Base-by-base conservation (phyloP, 1,284 basidiomycete species). In the Caloboletus firmus region DNA sequence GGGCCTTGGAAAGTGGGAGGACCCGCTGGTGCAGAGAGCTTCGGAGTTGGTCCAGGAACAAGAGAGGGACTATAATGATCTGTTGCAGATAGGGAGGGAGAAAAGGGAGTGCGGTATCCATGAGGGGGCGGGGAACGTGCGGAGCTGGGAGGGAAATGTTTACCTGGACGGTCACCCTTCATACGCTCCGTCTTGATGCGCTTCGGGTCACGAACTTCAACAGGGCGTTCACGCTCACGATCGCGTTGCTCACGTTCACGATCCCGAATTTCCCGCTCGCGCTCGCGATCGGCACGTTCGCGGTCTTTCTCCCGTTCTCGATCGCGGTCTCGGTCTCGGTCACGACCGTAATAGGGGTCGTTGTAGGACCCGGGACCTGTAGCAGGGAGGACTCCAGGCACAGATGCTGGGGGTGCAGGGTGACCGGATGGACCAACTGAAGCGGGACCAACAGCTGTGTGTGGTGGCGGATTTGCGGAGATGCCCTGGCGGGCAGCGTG, bases 101-200 rank as follows among this genome's bases (percentile, higher is more conserved):
- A 63, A 57, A 62, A 59, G 59, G 59, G 59, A 50, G 51, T 48
- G 56, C 58, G 60, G 60, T 67, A 60, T 58, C 61, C 62, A 64
- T 63, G 60, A 73, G 62, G 63, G 47, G 61, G 59, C 46, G 59
- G 54, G 30, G 70, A 72, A 64, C 47, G 59, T 51, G 56, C 18
- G 52, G 56, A 65, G 40, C 49, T 63, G 48, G 48, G 56, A 57
- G 49, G 42, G 51, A 68, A 62, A 51, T 44, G 61, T 65, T 63
- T 73, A 75, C 72, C 74, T 64, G 73, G 68, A 59, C 73, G 65
- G 46, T 75, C 70, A 55, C 64, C 58, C 58, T 75, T 74, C 61
- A 70, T 69, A n/a, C 76, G 71, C 52, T 76, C 77, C 2, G 72
- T 73, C 61, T 79, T 80, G 57, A 77, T 73, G 42, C 79, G 72